phyloP scores from a whole-genome alignment of 2,329 filamentous ascomycete species.

The Fusarium luffae region DNA sequence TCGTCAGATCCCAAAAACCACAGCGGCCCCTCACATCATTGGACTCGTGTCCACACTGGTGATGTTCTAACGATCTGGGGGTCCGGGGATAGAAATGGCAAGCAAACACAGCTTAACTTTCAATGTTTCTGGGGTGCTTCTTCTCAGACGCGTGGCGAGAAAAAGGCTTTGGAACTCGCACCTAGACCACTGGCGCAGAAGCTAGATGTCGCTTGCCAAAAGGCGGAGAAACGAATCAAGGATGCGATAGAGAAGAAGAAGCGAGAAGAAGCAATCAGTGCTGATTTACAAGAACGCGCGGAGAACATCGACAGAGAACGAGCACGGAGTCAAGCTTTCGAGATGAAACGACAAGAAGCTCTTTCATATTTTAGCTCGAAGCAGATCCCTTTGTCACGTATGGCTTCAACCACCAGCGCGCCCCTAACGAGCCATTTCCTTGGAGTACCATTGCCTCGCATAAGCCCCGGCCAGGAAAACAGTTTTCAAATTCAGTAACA shows the following conservation, averaged over 20 bases:
- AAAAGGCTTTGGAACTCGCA: constrained; percentile 50
- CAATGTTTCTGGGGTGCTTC: constrained; percentile 68
- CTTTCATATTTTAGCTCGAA: constrained; percentile 53
- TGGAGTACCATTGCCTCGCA: constrained; percentile 32
- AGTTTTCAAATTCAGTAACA: constrained; percentile 18
- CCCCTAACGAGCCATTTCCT: constrained; percentile 37
- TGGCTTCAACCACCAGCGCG: constrained; percentile 47
- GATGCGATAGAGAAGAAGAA: constrained; percentile 54
- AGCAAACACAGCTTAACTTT: constrained; percentile 61
- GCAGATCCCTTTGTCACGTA: constrained; percentile 42
- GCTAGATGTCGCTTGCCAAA: constrained; percentile 62
- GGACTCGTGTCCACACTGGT: constrained; percentile 79
- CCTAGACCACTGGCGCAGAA: constrained; percentile 54
- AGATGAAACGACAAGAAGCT: constrained; percentile 60
- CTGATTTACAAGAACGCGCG: constrained; percentile 58
- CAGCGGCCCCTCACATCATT: constrained; percentile 65
- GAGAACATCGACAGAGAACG: constrained; percentile 59
- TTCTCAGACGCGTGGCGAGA: constrained; percentile 52
- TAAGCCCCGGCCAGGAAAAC: constrained; percentile 41
- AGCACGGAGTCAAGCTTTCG: constrained; percentile 62
- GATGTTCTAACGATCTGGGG: constrained; percentile 81
- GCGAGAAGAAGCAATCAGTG: constrained; percentile 56
- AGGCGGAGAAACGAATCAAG: constrained; percentile 58
- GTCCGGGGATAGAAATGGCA: constrained; percentile 51
- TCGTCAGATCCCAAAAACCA: constrained; percentile 66